Percentiles rank a stretch among this genome's conserved stretches.
Conservation (phyloP, 495 filamentous ascomycete genomes). For the Haplographium delicatum region DNA sequence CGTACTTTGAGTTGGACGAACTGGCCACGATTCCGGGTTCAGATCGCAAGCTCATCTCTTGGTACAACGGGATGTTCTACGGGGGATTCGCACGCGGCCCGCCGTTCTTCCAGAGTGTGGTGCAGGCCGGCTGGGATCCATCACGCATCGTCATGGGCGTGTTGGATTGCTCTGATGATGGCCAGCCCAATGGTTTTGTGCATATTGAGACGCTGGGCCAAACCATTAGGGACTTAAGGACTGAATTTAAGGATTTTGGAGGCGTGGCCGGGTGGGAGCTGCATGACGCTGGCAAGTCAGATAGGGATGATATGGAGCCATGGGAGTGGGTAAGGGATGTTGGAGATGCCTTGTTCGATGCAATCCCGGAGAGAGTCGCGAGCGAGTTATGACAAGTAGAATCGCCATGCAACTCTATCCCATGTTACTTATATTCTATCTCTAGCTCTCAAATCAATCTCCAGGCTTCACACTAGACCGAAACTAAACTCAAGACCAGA, state of each 20-base stretch:
- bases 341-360: slow-evolving; percentile 10
- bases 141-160: slow-evolving; percentile 36
- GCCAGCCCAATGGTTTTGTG: slow-evolving; percentile 30
- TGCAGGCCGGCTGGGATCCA: slow-evolving; percentile 34
- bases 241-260: slow-evolving; percentile 30
- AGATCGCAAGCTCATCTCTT: slow-evolving; percentile 24
- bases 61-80: slow-evolving; percentile 44
- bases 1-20: slow-evolving; percentile 33
- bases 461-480: too few relatives aligned
- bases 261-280: slow-evolving; percentile 46
- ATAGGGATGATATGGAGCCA: slow-evolving; percentile 19
- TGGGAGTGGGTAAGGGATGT: slow-evolving; percentile 30
- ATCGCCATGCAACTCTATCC: too few relatives aligned
- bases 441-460: too few relatives aligned
- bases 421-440: too few relatives aligned
- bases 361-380: too few relatives aligned
- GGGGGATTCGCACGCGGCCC: slow-evolving; percentile 33
- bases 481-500: too few relatives aligned
- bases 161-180: slow-evolving; percentile 33
- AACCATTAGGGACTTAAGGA: slow-evolving; percentile 22
- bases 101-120: slow-evolving; percentile 31
- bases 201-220: slow-evolving; percentile 14
- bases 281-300: slow-evolving; percentile 31
- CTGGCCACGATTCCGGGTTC: slow-evolving; percentile 24
- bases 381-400: too few relatives aligned